Conservation (phyloP, 2,329 filamentous ascomycete genomes). For the Bipolaris cookei region DNA sequence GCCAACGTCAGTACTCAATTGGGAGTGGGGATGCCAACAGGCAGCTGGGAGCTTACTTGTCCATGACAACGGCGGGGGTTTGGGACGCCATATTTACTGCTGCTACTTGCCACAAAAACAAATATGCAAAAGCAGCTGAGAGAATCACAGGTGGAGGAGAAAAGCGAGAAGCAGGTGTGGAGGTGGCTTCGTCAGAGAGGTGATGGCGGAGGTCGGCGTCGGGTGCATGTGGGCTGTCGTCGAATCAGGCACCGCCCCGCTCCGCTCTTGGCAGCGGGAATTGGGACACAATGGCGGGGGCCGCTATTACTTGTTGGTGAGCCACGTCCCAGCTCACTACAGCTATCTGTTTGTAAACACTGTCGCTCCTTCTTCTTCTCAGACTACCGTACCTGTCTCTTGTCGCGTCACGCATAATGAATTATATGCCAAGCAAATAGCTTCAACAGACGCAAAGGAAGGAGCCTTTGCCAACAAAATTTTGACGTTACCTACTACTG, state of each 20-base stretch:
- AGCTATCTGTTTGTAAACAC: neutral
- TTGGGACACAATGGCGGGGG: slow-evolving; percentile 23
- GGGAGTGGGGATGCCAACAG: slow-evolving; percentile 35
- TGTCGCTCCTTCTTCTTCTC: slow-evolving; percentile 17
- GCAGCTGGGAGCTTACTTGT: slow-evolving; percentile 79
- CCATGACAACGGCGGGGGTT: slow-evolving; percentile 99
- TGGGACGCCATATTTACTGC: slow-evolving; percentile 82
- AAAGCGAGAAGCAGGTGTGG: slow-evolving; percentile 32
- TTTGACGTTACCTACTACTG: slow-evolving; percentile 21
- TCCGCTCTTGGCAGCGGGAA: slow-evolving; percentile 37
- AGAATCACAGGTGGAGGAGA: slow-evolving; percentile 23
- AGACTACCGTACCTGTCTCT: slow-evolving; percentile 10
- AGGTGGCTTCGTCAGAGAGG: slow-evolving; percentile 40
- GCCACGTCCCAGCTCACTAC: neutral
- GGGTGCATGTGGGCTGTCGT: slow-evolving; percentile 34
- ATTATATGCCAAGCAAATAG: slow-evolving; percentile 11
- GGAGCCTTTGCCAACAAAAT: slow-evolving; percentile 31
- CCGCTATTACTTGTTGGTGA: neutral
- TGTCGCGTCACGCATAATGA: slow-evolving; percentile 3
- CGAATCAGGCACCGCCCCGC: slow-evolving; percentile 38
- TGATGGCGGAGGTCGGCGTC: slow-evolving; percentile 38
- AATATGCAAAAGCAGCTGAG: slow-evolving; percentile 30
- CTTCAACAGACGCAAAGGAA: slow-evolving; percentile 26
- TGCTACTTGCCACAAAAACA: slow-evolving; percentile 26
- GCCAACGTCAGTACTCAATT: slow-evolving; percentile 49